Evolutionary conservation across 2,329 filamentous ascomycete species (phyloP).

Genomic region (Pestalotiopsis fici): DNA sequence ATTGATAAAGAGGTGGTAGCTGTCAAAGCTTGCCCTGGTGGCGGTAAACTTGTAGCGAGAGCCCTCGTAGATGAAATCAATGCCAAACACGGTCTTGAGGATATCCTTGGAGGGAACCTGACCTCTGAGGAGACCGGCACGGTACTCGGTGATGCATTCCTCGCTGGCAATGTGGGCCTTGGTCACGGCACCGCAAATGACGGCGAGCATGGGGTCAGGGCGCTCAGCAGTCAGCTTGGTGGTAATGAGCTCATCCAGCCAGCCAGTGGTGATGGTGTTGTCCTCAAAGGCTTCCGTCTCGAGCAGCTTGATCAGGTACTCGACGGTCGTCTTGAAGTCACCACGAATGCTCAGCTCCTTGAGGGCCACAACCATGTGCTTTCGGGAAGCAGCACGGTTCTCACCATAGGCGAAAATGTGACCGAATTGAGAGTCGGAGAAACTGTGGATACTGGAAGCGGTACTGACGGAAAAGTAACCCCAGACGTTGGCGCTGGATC

Average conservation of each 20-base stretch:
- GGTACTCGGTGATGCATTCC: conserved; percentile 83
- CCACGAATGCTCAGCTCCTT: conserved; percentile 99
- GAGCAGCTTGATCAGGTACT: conserved; percentile 97
- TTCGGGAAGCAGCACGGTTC: conserved; percentile 91
- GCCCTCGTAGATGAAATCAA: conserved; percentile 99
- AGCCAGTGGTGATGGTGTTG: conserved; percentile 98
- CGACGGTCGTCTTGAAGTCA: conserved; percentile 97
- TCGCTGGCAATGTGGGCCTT: conserved; percentile 97
- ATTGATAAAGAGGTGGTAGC: conserved; percentile 98
- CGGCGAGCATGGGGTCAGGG: conserved; percentile 89
- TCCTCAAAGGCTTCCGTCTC: conserved; percentile 98
- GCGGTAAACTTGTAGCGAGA: conserved; percentile 97
- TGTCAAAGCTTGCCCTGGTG: conserved; percentile 87
- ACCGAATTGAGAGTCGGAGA: conserved; percentile 98
- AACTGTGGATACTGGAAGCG: conserved; percentile 96
- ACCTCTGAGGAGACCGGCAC: conserved; percentile 87
- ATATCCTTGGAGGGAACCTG: conserved; percentile 97
- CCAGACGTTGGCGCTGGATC: conserved; percentile 98
- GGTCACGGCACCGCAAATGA: conserved; percentile 91
- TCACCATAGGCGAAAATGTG: conserved; percentile 99
- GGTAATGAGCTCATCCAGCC: conserved; percentile 97
- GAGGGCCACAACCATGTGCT: conserved; percentile 98
- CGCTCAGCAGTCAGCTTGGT: conserved; percentile 97
- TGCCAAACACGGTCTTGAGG: conserved; percentile 93
- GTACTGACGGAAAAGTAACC: conserved; percentile 99